Evolutionary conservation across 108 stramenopile species (phyloP), one percentile per base, ranked within the genome.

Genomic region (Skeletonema menzelii): DNA sequence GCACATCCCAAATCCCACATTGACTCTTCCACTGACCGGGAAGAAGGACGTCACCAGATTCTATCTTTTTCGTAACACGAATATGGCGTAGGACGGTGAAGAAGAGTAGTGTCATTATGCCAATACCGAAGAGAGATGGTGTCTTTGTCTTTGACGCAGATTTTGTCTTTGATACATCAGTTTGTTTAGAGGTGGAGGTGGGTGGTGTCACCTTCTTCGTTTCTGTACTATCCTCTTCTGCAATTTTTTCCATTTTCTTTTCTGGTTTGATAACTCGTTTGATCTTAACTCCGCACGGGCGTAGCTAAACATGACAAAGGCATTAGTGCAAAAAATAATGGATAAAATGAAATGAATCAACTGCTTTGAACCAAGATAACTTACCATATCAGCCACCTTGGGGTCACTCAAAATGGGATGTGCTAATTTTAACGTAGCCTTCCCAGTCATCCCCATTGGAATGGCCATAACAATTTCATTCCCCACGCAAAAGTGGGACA

Each of bases 311-410:
- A 20, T 24, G n/a, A 15, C 11, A 60, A 30, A 26, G 56, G 11
- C 56, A 24, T 60, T 60, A 11, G 8, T 8, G n/a, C 31, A 34
- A 38, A 8, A 14, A 28, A 8, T 7, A 28, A 8, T 7, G 15
- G 19, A 38, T 64, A 14, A 11, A 3, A 44, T n/a, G 10, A 32
- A 10, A 27, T 17, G 17, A 11, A 27, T 61, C 8, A 19, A 17
- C 14, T 11, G 30, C 37, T 53, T 10, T 24, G 0, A 53, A 5
- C 22, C 5, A 53, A 22, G 7, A 53, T 24, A 32, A 82, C 93
- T 71, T 56, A 92, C 91, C 91, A 95, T 92, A 58, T 86, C 65
- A 17, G 60, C 65, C 38, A 95, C 91, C 67, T 88, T 86, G 15
- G 71, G 42, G 79, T 95, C 85, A n/a, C 60, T 55, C 40, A 95